Percentiles rank a stretch among this genome's conserved stretches.
These are phyloP conservation scores for Erodium maritimum DNA, from an alignment of 345 rosid genomes.

Conservation along the genomic window DNA sequence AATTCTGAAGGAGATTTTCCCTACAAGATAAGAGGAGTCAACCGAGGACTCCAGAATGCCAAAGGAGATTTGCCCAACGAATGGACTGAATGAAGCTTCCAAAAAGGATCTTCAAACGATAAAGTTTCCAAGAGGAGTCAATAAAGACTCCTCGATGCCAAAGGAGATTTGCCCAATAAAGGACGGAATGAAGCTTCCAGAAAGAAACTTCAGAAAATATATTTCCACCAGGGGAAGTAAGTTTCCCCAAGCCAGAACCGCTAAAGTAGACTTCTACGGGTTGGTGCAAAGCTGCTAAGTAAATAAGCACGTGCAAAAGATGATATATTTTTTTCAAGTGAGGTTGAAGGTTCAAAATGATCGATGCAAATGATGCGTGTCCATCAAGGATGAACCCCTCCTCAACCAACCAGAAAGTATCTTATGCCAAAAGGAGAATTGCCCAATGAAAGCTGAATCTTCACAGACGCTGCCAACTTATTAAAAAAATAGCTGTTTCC, in stretches of 20 bases:
- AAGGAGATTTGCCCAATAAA: slow-evolving; percentile 54
- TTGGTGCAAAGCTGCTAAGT: slow-evolving; percentile 16
- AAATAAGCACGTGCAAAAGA: slow-evolving; percentile 15
- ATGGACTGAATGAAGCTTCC: slow-evolving; percentile 22
- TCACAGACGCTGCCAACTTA: no score
- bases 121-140: slow-evolving; percentile 13
- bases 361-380: slow-evolving; percentile 21
- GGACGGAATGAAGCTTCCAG: slow-evolving; percentile 13
- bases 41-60: slow-evolving; percentile 25
- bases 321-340: slow-evolving; percentile 32
- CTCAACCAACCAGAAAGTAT: slow-evolving; percentile 9
- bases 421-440: slow-evolving; percentile 43
- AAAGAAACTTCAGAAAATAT: slow-evolving; percentile 5
- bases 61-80: slow-evolving; percentile 38
- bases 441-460: slow-evolving; percentile 10
- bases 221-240: slow-evolving; percentile 10
- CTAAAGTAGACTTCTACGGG: slow-evolving; percentile 8
- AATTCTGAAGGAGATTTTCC: no score
- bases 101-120: no score
- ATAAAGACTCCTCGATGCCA: slow-evolving; percentile 31
- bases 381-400: slow-evolving; percentile 3
- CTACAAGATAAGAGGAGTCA: slow-evolving; percentile 14
- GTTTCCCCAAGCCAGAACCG: slow-evolving; percentile 8
- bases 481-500: no score
- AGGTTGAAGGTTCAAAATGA: slow-evolving; percentile 22